Conservation (phyloP, 352 stramenopile genomes). For the Pilasporangium apinafurcum region DNA sequence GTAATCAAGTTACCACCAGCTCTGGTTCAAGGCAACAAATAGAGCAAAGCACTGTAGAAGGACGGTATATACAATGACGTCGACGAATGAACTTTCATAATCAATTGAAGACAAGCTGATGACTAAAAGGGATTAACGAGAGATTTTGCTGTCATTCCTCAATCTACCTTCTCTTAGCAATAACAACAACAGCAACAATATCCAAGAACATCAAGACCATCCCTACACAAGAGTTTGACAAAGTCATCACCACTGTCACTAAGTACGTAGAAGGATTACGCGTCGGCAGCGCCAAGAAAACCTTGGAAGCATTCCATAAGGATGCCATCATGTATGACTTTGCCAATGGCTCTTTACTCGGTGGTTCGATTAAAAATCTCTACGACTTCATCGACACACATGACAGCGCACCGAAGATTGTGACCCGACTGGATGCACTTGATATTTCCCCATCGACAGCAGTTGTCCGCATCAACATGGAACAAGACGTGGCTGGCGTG, state of each 20-base stretch:
- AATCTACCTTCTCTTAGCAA: conserved; percentile 1
- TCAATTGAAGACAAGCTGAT: too few species aligned
- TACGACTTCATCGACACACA: conserved; percentile 2
- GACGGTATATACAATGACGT: too few species aligned
- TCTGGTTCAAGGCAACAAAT: too few species aligned
- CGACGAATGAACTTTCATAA: too few species aligned
- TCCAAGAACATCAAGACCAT: conserved; percentile 1
- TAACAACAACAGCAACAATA: too few species aligned
- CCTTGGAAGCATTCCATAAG: neutral
- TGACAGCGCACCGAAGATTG: neutral
- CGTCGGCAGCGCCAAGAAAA: neutral
- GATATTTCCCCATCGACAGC: conserved; percentile 2
- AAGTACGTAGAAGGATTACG: conserved; percentile 3
- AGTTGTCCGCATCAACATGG: conserved; percentile 4
- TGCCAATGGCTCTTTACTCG: neutral
- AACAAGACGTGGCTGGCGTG: neutral
- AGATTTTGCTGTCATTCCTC: conserved; percentile 3
- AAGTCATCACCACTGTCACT: neutral
- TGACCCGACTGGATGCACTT: neutral
- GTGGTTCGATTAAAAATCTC: neutral
- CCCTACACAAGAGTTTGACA: neutral
- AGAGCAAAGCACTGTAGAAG: too few species aligned
- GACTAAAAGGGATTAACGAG: too few species aligned
- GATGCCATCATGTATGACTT: conserved; percentile 2
- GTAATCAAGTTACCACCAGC: too few species aligned